A percentile compares a stretch with the other conserved stretches of the same genome.
Conservation (phyloP, 352 stramenopile species). For the Phytophthora palmivora region DNA sequence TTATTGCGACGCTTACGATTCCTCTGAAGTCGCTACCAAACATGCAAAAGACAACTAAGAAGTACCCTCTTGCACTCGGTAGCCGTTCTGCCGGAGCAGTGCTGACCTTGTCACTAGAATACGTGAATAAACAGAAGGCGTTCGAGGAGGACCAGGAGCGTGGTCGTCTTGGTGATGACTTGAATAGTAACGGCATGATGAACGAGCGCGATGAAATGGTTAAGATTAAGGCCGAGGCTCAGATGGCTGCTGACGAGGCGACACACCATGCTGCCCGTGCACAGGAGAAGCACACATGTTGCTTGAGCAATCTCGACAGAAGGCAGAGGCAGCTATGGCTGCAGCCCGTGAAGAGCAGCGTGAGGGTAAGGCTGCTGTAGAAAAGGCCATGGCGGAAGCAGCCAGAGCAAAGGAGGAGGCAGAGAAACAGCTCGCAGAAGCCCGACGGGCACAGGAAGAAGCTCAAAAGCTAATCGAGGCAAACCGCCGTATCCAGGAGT, state of each 20-base stretch:
- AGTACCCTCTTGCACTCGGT: slow-evolving; percentile 82
- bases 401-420: slow-evolving; percentile 80
- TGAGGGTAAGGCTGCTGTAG: slow-evolving; percentile 83
- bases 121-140: slow-evolving; percentile 87
- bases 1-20: slow-evolving; percentile 82
- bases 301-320: slow-evolving; percentile 79
- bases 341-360: slow-evolving; percentile 81
- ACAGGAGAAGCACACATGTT: slow-evolving; percentile 77
- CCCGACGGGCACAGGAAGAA: slow-evolving; percentile 76
- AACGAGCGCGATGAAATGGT: slow-evolving; percentile 85
- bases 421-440: slow-evolving; percentile 81
- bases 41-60: slow-evolving; percentile 86
- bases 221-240: slow-evolving; percentile 83
- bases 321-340: slow-evolving; percentile 84
- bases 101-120: slow-evolving; percentile 81
- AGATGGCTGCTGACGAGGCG: slow-evolving; percentile 84
- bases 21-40: slow-evolving; percentile 84
- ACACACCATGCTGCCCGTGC: slow-evolving; percentile 69
- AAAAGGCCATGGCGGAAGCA: slow-evolving; percentile 86
- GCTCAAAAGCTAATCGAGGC: slow-evolving; percentile 86
- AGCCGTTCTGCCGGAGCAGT: slow-evolving; percentile 80
- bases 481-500: slow-evolving; percentile 84
- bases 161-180: slow-evolving; percentile 60
- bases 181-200: slow-evolving; percentile 67
- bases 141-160: slow-evolving; percentile 78